phyloP scores from a whole-genome alignment of 306 rosid species.

The Gynostemma pentaphyllum region DNA sequence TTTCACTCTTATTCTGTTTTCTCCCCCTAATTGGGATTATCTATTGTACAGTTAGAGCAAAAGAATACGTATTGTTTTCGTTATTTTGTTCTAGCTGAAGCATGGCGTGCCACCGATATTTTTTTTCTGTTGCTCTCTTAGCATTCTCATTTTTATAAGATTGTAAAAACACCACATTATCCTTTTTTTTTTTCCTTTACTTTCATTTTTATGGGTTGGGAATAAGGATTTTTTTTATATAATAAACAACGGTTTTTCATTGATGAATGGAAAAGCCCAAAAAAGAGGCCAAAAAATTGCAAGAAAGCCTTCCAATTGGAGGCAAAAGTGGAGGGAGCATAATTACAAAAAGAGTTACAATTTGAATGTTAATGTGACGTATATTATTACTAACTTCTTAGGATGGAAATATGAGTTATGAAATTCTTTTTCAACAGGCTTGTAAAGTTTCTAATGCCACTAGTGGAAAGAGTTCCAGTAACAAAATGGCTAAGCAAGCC shows the following conservation, averaged over 20 bases:
- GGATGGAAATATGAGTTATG: conserved; percentile 18
- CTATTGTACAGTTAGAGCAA: not conserved
- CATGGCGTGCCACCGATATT: not conserved
- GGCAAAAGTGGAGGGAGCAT: too few species aligned
- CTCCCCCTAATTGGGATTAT: not conserved
- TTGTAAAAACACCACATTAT: not conserved
- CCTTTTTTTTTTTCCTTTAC: not conserved
- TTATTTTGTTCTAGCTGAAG: not conserved
- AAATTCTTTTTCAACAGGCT: conserved; percentile 40
- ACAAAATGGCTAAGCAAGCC: conserved; percentile 87
- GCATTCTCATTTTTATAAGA: not conserved
- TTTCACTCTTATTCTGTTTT: not conserved
- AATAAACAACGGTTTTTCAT: too few species aligned
- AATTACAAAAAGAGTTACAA: too few species aligned
- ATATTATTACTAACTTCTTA: not conserved
- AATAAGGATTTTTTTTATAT: not conserved
- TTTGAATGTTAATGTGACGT: too few species aligned
- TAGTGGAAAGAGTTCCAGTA: conserved; percentile 73
- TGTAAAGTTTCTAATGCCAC: conserved; percentile 65
- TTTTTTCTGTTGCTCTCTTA: not conserved
- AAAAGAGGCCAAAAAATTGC: too few species aligned
- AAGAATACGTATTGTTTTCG: not conserved
- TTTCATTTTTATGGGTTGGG: not conserved
- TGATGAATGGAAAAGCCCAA: too few species aligned
- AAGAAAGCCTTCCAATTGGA: too few species aligned